Evolutionary conservation across 2,329 filamentous ascomycete genomes (phyloP), one percentile per base, ranked within the genome.

Genomic region (Cordyceps militaris): DNA sequence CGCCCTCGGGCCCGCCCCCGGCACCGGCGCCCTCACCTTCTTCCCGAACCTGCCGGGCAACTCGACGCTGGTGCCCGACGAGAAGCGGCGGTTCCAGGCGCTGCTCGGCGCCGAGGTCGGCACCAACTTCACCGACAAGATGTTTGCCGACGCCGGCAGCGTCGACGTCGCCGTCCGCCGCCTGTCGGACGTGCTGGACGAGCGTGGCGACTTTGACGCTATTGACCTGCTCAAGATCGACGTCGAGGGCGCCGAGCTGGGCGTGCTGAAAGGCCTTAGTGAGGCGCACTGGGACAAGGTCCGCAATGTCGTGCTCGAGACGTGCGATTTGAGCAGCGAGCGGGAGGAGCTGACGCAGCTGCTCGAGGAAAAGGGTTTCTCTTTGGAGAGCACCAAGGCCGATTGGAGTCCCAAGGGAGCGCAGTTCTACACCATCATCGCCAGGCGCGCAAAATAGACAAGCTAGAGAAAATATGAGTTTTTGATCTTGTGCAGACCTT

Each of bases 151-250:
- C 9, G 56, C 43, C 8, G 47, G 56, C 43, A 24, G 55, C 28
- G 44, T 66, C 2, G 32, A 59, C 5, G 61, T 66, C 8, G 23
- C 19, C 3, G 42, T 54, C 4, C 28, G 62, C 51, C 36, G 59
- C 28, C 62, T 67, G 4, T 65, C 66, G 4, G 47, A 53, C 11
- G 61, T 67, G 19, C 42, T 65, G 47, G 5, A 19, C 13, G 40
- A 34, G n/a, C 16, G 16, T 8, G 48, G 46, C 5, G 60, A 54
- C 14, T 23, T 65, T 24, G 48, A 47, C 11, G 51, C 56, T 8
- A 64, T 67, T 38, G 65, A 67, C 44, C 42, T 68, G n/a, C 56
- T 68, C 49, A 68, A 68, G 58, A 59, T 67, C 16, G 66, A 68
- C 38, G 65, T 68, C 6, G 66, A 67, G 54, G 62, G 64, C 14